Percentiles rank a stretch among this genome's conserved stretches.
phyloP scores from a whole-genome alignment of 2,329 filamentous ascomycete genomes.

The Penicillium sp. region DNA sequence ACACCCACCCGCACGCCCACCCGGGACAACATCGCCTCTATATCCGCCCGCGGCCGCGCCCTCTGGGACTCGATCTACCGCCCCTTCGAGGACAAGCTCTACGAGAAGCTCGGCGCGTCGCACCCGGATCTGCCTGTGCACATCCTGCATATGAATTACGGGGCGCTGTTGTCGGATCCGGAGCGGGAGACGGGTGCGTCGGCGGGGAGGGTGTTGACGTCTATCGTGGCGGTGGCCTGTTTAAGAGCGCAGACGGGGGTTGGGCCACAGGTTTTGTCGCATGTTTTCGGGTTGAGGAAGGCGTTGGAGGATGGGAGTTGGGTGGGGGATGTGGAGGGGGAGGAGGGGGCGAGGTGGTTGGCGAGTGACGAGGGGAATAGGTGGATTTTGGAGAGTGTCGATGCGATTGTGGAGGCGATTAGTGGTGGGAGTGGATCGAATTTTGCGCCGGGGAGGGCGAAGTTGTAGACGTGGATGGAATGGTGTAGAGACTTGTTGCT shows the following conservation, averaged over 20 bases:
- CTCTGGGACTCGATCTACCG: constrained; percentile 79
- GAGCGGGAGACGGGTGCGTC: constrained; percentile 45
- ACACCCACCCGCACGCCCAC: constrained; percentile 58
- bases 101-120: constrained; percentile 68
- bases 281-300: constrained; percentile 79
- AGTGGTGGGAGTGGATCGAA: constrained; percentile 52
- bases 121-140: constrained; percentile 82
- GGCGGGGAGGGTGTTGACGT: constrained; percentile 71
- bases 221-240: constrained; percentile 71
- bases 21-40: constrained; percentile 55
- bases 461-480: constrained; percentile 25
- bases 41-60: constrained; percentile 59
- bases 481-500: neutral
- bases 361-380: constrained; percentile 65
- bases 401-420: constrained; percentile 58
- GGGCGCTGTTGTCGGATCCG: constrained; percentile 70
- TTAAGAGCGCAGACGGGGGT: constrained; percentile 79
- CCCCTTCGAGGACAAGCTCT: constrained; percentile 72
- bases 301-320: constrained; percentile 65
- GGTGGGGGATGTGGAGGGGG: constrained; percentile 41
- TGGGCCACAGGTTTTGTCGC: constrained; percentile 76
- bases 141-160: constrained; percentile 75
- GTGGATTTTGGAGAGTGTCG: constrained; percentile 65
- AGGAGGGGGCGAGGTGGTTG: constrained; percentile 60
- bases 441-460: constrained; percentile 55